Base-by-base conservation (phyloP, 2,329 filamentous ascomycete species). In the Niveomyces coronatus region DNA sequence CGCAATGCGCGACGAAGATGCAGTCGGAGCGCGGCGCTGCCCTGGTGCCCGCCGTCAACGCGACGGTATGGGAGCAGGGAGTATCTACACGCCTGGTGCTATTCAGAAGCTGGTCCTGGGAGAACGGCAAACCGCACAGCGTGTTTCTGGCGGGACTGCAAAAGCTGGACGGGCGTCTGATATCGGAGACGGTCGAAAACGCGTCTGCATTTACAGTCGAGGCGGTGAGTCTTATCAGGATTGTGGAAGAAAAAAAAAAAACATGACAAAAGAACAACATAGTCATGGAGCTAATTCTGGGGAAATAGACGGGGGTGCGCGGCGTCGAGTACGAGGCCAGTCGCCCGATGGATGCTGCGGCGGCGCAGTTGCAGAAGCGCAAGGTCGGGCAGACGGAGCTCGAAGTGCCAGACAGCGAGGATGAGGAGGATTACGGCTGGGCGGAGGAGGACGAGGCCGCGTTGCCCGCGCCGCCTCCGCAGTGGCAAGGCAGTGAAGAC, bases 1-100 rank as follows among this genome's bases (percentile, higher is more conserved):
- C 79, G 26, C 87, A 93, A 54, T 85, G 82, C 42, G 82, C 80
- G 29, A 93, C 85, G n/a, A 82, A 79, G 47, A 80, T 93, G 61
- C 78, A 82, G 44, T 67, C 68, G 4, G 79, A 72, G 45, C 69
- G 64, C 46, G 73, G 68, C 47, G 82, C 87, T 11, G 73, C 80
- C 9, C 64, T 96, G 34, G 72, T 80, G 37, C 82, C 87, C 13
- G 77, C 85, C 28, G 69, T 95, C 45, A 81, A 81, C 40, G 79
- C 82, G 11, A 69, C 68, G 15, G 75, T 82, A 29, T 95, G 88
- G 88, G 87, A 94, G 44, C 77, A 76, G 45, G 81, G 78, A 22
- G 65, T 94, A 26, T 74, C 76, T 44, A 83, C 77, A 29, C 71
- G 86, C 38, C 57, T 94, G 44, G 80, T 82, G 17, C 58, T 94